Conservation (phyloP, 1,284 basidiomycete species). For the Tremellales sp. region DNA sequence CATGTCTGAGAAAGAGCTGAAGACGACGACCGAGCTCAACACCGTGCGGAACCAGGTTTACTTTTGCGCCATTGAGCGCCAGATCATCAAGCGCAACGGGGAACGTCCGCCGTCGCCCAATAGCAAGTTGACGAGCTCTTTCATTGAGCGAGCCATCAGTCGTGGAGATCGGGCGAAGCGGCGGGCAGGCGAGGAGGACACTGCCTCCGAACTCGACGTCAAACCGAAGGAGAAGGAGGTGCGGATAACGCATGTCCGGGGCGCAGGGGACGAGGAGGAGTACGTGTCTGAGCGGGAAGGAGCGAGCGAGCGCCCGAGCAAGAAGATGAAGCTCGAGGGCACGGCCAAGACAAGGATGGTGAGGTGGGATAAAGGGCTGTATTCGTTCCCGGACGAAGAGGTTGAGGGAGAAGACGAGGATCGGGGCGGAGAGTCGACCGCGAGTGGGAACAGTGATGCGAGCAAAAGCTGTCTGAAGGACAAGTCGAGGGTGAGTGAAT, state of each 20-base stretch:
- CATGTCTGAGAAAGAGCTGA: conserved; percentile 44
- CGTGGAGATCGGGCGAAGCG: conserved; percentile 32
- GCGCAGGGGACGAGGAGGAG: conserved; percentile 76
- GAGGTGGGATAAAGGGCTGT: conserved; percentile 70
- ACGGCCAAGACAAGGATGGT: conserved; percentile 56
- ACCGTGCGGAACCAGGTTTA: conserved; percentile 45
- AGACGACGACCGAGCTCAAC: conserved; percentile 37
- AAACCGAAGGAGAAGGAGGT: background rate
- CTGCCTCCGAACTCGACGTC: conserved; percentile 1
- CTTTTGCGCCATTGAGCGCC: conserved; percentile 44
- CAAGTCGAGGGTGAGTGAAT: conserved; percentile 58
- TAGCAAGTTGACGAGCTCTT: conserved; percentile 55
- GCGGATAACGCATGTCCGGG: conserved; percentile 43
- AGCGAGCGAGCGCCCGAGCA: conserved; percentile 34
- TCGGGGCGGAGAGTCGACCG: too few relatives aligned
- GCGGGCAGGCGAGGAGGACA: conserved; percentile 22
- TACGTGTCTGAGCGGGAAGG: conserved; percentile 62
- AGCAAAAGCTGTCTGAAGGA: conserved; percentile 63
- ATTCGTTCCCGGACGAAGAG: conserved; percentile 35
- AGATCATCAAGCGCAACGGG: conserved; percentile 64
- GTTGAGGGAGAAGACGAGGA: too few relatives aligned
- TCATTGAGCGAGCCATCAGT: conserved; percentile 39
- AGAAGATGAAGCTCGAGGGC: conserved; percentile 5
- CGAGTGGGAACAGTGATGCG: conserved; percentile 44
- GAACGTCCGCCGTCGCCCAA: conserved; percentile 71